Evolutionary conservation across 2,329 filamentous ascomycete species (phyloP).

Genomic region (Blastomyces silverae): DNA sequence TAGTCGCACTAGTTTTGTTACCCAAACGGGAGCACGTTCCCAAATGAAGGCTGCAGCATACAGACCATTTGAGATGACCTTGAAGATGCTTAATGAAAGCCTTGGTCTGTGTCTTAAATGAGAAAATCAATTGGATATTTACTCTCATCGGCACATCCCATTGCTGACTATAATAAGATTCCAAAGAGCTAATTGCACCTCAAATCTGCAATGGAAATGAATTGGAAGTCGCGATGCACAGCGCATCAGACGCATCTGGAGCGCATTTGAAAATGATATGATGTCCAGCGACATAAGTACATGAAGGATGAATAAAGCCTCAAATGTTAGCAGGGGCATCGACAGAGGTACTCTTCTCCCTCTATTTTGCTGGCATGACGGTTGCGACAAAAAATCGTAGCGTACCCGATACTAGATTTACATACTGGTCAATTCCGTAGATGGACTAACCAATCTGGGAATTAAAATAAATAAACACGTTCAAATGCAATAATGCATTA

Average conservation of each 20-base stretch:
- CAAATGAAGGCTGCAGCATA: conserved; percentile 21
- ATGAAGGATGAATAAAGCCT: neutral
- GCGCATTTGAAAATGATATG: neutral
- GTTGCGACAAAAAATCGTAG: neutral
- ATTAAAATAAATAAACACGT: neutral
- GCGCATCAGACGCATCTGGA: neutral
- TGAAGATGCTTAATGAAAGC: conserved; percentile 45
- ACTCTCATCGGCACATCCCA: neutral
- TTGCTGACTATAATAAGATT: neutral
- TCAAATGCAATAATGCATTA: neutral
- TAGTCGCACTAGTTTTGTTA: conserved; percentile 4
- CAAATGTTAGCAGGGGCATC: neutral
- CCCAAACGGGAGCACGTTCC: neutral
- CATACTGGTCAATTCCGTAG: neutral
- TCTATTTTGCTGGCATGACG: neutral
- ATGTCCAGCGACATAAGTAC: neutral
- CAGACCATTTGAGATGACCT: conserved; percentile 40
- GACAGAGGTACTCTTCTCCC: neutral
- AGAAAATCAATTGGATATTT: conserved; percentile 2
- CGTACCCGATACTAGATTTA: neutral
- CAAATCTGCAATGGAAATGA: neutral
- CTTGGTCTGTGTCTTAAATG: conserved; percentile 40
- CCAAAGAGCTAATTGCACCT: neutral
- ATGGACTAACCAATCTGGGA: neutral
- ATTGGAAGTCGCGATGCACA: neutral